Evolutionary conservation across 1,284 basidiomycete genomes (phyloP), one percentile per base, ranked within the genome.

Genomic region (Naganishia cerealis): DNA sequence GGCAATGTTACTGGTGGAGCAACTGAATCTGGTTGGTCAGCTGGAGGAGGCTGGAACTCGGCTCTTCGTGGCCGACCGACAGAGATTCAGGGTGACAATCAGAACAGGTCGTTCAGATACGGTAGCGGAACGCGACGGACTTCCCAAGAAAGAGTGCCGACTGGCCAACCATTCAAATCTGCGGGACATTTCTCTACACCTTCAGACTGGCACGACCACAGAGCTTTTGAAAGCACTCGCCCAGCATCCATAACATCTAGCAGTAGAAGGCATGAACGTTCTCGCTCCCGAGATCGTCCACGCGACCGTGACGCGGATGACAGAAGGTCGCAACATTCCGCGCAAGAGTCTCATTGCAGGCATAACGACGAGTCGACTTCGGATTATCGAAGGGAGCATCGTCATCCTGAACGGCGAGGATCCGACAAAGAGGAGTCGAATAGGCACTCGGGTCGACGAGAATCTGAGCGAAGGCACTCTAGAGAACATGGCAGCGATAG

Each of bases 381-480:
- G 7, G 46, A 48, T 21, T 21, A 48, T 21, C 13, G 46, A 8
- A 21, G n/a, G 2, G n/a, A 53, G 13, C 33, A 52, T 43, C 50
- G 48, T 16, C 36, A 53, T 26, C 16, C 48, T 2, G 48, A 52
- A 21, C 29, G 59, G 2, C 50, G 50, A 53, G 33, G 24, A 26
- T 29, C 61, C 8, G 18, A 40, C 15, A 38, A 24, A 53, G 33
- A 38, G 10, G 36, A 63, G 4, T 40, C 33, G 6, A 50, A 63
- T 8, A 24, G n/a, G 16, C 24, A 40, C 15, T 52, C 61, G 21
- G n/a, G 29, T 9, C 16, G 61, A 39, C 36, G 61, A 29, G 57
- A 48, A 10, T 63, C 39, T 54, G 61, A 63, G 13, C 38, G 57
- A 29, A 29, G 46, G 29, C 54, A 39, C 16, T 56, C 33, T 13